Evolutionary conservation across 2,329 filamentous ascomycete genomes (phyloP), one percentile per base, ranked within the genome.

Genomic region (Ascochyta fabae): DNA sequence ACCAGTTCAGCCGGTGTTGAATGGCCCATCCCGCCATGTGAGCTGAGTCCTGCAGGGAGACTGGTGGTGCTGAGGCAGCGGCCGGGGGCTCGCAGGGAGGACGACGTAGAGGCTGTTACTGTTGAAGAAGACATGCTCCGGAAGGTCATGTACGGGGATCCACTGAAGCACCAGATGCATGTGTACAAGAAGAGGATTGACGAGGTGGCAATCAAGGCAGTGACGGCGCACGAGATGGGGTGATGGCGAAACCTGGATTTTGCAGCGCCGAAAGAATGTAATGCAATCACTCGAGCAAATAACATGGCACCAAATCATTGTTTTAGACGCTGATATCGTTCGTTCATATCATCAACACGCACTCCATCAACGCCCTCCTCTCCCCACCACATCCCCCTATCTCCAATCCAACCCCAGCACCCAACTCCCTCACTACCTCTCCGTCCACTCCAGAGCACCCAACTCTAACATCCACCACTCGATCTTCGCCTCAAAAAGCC

Each of bases 81-180:
- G 19, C 44, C 53, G 0, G 70, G 64, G 1, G 60, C 84, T 79
- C 51, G 38, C 3, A 55, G 75, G 77, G 54, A 69, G 24, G 68
- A 69, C 44, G 84, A 86, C 4, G 84, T 92, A 0, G 83, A 90
- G 42, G 90, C 90, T 2, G 87, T 88, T 58, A 82, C 87, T 9
- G 83, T 88, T 8, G 84, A 79, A 0, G 89, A 95, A 60, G 84
- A 88, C 39, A 80, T 90, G 68, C 74, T 96, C 46, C 79, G 88
- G 23, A 82, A 80, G 1, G 83, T 92, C 0, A 80, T 96, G 4
- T 96, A 92, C 83, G 92, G 92, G 0, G 91, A 96, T 71, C 89
- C 90, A 0, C 79, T 91, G 39, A 89, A 87, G 71, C 92, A 96
- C 77, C 81, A 87, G 64, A 96, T 96, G 92, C 85, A 80, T 56